A percentile compares a stretch with the other conserved stretches of the same genome.
These are phyloP conservation scores for Pseudocercospora macadamiae DNA, from an alignment of 2,329 filamentous ascomycete genomes.

Conservation along the genomic window DNA sequence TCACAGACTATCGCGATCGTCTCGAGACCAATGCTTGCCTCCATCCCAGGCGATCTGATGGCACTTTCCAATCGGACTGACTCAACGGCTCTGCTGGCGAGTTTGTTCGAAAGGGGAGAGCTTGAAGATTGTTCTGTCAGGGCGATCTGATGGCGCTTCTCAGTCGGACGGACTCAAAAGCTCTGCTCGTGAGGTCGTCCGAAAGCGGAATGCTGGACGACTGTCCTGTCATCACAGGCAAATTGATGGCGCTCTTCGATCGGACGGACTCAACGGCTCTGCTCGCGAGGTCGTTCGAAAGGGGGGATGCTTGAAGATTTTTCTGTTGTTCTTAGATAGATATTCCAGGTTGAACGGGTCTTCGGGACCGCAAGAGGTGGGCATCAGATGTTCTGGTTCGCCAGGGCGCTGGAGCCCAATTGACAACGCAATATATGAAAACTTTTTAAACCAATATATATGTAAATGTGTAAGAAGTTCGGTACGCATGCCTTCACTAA, in stretches of 20 bases:
- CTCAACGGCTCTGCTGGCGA: no score
- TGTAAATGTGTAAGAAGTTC: no score
- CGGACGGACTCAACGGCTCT: not conserved
- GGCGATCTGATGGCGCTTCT: not conserved
- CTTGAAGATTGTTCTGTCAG: not conserved
- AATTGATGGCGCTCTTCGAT: not conserved
- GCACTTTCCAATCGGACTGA: no score
- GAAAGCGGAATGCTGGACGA: no score
- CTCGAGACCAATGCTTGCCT: no score
- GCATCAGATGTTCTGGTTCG: constrained; percentile 11
- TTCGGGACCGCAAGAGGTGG: constrained; percentile 9
- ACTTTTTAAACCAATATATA: no score
- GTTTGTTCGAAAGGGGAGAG: no score
- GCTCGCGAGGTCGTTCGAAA: not conserved
- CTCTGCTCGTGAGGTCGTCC: no score
- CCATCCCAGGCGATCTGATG: no score
- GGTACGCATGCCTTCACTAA: no score
- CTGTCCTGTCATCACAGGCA: not conserved
- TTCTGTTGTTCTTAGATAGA: not conserved
- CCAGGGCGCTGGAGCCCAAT: constrained; percentile 8
- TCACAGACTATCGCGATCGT: no score
- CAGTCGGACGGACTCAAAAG: no score
- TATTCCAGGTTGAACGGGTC: not conserved
- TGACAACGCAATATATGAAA: not conserved
- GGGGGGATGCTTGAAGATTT: not conserved